Evolutionary conservation across 2,329 filamentous ascomycete genomes (phyloP).

Genomic region (Clathrospora elynae): DNA sequence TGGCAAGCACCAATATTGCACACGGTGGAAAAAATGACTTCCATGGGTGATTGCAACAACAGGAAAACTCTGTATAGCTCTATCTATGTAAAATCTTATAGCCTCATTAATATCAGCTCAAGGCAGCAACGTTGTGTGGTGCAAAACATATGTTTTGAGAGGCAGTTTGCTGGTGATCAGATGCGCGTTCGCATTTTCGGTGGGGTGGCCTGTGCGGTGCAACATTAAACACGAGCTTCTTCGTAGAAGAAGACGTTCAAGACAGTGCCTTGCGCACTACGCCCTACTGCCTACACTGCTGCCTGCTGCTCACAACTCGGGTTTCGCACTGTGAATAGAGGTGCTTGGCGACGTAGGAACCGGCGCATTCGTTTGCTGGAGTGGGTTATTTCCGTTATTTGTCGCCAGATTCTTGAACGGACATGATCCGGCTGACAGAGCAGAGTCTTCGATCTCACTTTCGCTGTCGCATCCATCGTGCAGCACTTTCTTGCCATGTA

Average conservation of each 20-base stretch:
- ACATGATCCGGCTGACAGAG: conserved; percentile 30
- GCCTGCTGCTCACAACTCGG: conserved; percentile 24
- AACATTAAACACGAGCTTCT: too few relatives aligned
- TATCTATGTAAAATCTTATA: too few relatives aligned
- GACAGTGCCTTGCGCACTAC: conserved; percentile 1
- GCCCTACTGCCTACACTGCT: conserved; percentile 21
- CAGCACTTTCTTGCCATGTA: conserved; percentile 45
- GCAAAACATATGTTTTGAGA: too few relatives aligned
- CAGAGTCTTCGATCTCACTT: conserved; percentile 36
- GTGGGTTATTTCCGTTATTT: conserved; percentile 14
- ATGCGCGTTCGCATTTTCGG: too few relatives aligned
- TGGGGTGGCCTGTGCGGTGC: too few relatives aligned
- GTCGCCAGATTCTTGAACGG: conserved; percentile 39
- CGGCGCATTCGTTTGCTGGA: conserved; percentile 16
- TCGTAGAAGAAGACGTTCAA: background rate
- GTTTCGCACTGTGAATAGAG: conserved; percentile 14
- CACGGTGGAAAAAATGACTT: too few relatives aligned
- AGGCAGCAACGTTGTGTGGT: too few relatives aligned
- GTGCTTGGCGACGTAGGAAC: conserved; percentile 15
- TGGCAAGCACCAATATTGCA: too few relatives aligned
- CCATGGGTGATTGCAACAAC: too few relatives aligned
- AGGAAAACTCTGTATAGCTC: too few relatives aligned
- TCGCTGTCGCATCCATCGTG: conserved; percentile 38
- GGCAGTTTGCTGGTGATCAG: too few relatives aligned
- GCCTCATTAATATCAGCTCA: too few relatives aligned